These are phyloP conservation scores for Dactylonectria macrodidyma DNA, from an alignment of 2,329 filamentous ascomycete species.

Conservation along the genomic window DNA sequence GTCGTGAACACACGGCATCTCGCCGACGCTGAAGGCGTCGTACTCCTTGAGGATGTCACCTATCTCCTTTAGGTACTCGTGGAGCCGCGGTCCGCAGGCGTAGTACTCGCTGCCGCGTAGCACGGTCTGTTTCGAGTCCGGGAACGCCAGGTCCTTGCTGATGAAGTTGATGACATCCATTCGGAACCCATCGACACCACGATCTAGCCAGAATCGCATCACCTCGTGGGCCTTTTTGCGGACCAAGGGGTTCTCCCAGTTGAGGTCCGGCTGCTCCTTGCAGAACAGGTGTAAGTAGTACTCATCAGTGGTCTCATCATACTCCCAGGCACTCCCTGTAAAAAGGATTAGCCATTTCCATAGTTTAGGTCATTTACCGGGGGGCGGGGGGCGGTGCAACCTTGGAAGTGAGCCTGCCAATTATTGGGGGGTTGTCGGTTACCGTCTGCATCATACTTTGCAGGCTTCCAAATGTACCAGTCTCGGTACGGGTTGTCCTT, in stretches of 20 bases:
- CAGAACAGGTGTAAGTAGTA: slow-evolving; percentile 79
- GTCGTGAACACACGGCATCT: slow-evolving; percentile 64
- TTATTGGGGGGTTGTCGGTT: slow-evolving; percentile 74
- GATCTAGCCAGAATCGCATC: slow-evolving; percentile 82
- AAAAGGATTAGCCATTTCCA: not conserved
- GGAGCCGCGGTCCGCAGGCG: slow-evolving; percentile 66
- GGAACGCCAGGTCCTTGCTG: slow-evolving; percentile 72
- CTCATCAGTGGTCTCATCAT: slow-evolving; percentile 63
- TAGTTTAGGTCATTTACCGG: not conserved
- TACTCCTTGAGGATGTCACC: slow-evolving; percentile 61
- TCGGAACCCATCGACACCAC: slow-evolving; percentile 76
- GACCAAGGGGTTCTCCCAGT: slow-evolving; percentile 80
- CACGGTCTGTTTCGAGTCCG: slow-evolving; percentile 59
- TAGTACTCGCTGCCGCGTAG: slow-evolving; percentile 60
- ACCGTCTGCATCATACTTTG: slow-evolving; percentile 69
- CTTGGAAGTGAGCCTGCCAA: slow-evolving; percentile 62
- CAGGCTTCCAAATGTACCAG: slow-evolving; percentile 78
- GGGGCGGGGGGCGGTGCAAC: slow-evolving; percentile 30
- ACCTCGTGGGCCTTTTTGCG: slow-evolving; percentile 77
- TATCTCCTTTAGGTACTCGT: slow-evolving; percentile 63
- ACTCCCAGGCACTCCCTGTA: slow-evolving; percentile 63
- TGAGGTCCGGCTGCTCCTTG: slow-evolving; percentile 81
- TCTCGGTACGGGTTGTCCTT: slow-evolving; percentile 69
- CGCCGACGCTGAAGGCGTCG: slow-evolving; percentile 66
- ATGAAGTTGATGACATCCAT: slow-evolving; percentile 80